Evolutionary conservation across 2,329 filamentous ascomycete genomes (phyloP).

Genomic region (Thelonectria rubi): DNA sequence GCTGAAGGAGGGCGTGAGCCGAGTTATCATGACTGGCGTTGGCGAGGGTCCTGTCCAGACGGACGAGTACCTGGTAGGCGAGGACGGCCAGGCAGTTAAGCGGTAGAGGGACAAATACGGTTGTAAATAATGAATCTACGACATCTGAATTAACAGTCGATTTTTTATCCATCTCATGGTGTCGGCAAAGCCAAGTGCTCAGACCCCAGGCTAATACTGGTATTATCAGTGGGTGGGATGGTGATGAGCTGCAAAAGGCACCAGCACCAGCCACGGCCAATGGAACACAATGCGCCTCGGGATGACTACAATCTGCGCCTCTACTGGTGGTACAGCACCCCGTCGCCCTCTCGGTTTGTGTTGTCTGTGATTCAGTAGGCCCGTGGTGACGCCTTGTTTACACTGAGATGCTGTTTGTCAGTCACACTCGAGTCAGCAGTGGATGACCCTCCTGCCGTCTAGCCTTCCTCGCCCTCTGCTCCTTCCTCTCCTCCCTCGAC

Average conservation of each 20-base stretch:
- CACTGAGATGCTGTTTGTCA: slow-evolving; percentile 5
- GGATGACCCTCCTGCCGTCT: background rate
- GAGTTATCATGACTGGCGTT: slow-evolving; percentile 90
- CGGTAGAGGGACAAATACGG: slow-evolving; percentile 30
- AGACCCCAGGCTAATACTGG: too few relatives aligned
- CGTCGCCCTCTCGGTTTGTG: background rate
- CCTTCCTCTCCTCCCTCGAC: background rate
- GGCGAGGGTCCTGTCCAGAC: slow-evolving; percentile 88
- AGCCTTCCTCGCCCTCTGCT: background rate
- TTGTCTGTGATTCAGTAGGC: background rate
- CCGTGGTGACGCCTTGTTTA: background rate
- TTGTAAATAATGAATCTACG: background rate
- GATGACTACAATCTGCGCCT: background rate
- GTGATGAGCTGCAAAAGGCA: background rate
- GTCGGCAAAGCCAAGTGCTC: too few relatives aligned
- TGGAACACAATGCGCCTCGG: background rate
- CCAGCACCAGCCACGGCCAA: background rate
- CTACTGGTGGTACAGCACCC: background rate
- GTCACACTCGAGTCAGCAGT: background rate
- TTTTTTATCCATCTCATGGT: background rate
- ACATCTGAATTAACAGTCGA: slow-evolving; percentile 1
- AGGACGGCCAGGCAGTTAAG: slow-evolving; percentile 64
- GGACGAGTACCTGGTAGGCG: slow-evolving; percentile 77
- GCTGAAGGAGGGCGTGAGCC: slow-evolving; percentile 81
- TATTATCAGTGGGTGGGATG: too few relatives aligned